Conservation (phyloP, 2,329 filamentous ascomycete genomes). For the Cordyceps sp. region DNA sequence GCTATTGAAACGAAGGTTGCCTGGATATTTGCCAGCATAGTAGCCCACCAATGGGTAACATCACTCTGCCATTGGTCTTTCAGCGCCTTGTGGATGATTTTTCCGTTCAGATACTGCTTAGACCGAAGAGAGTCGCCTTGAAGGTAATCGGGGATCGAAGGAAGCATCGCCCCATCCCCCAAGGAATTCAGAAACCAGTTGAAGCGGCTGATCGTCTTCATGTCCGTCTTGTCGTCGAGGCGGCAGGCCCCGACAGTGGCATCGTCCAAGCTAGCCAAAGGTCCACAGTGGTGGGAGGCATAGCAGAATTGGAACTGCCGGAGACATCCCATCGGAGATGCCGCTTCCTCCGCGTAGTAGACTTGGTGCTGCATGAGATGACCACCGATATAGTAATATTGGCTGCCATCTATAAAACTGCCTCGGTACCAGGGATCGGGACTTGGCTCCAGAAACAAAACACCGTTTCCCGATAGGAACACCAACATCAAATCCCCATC, state of each 20-base stretch:
- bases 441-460: background rate
- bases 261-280: background rate
- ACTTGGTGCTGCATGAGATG: background rate
- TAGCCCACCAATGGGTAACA: background rate
- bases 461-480: background rate
- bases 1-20: background rate
- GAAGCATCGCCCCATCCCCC: background rate
- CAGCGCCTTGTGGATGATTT: background rate
- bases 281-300: background rate
- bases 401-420: too few species aligned
- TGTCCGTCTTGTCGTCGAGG: background rate
- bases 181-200: background rate
- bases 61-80: background rate
- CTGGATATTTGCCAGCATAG: background rate
- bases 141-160: background rate
- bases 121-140: background rate
- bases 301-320: background rate
- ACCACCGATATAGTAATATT: background rate
- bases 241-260: background rate
- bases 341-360: background rate
- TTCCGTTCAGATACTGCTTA: background rate
- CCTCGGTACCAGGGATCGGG: background rate
- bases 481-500: background rate
- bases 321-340: background rate
- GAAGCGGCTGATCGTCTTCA: background rate